phyloP scores from a whole-genome alignment of 2,329 filamentous ascomycete species.

The Aspergillus alliaceus region DNA sequence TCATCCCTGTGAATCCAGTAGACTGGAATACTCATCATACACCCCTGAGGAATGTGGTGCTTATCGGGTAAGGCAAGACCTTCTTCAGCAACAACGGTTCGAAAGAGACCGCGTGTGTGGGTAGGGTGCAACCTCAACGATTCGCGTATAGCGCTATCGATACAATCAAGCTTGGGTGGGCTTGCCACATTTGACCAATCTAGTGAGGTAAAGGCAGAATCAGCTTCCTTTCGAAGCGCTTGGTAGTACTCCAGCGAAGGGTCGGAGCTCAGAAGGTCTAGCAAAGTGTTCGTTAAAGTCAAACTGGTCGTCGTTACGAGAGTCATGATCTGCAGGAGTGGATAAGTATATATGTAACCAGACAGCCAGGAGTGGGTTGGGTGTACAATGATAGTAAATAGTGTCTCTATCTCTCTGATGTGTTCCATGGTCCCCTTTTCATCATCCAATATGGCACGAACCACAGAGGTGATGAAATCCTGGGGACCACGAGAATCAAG shows the following conservation, averaged over 20 bases:
- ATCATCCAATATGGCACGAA: neutral
- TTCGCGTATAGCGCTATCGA: neutral
- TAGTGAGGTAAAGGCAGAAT: neutral
- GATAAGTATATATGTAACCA: too few species aligned
- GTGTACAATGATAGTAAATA: neutral
- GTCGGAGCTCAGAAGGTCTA: neutral
- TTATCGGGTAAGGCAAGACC: neutral
- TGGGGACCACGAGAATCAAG: neutral
- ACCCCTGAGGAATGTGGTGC: neutral
- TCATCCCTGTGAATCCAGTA: neutral
- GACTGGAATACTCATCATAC: neutral
- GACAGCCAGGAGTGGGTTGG: too few species aligned
- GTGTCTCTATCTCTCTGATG: neutral
- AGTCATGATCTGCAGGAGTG: neutral
- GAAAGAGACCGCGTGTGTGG: neutral
- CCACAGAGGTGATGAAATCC: neutral
- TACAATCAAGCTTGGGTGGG: neutral
- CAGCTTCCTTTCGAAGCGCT: neutral
- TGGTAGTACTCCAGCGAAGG: neutral
- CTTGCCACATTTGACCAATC: neutral
- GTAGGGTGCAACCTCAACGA: neutral
- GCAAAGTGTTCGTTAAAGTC: neutral
- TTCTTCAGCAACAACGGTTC: neutral
- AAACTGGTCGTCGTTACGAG: neutral
- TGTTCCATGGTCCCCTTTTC: neutral